These are phyloP conservation scores for Murraya paniculata DNA, from an alignment of 345 rosid species.

Conservation along the genomic window DNA sequence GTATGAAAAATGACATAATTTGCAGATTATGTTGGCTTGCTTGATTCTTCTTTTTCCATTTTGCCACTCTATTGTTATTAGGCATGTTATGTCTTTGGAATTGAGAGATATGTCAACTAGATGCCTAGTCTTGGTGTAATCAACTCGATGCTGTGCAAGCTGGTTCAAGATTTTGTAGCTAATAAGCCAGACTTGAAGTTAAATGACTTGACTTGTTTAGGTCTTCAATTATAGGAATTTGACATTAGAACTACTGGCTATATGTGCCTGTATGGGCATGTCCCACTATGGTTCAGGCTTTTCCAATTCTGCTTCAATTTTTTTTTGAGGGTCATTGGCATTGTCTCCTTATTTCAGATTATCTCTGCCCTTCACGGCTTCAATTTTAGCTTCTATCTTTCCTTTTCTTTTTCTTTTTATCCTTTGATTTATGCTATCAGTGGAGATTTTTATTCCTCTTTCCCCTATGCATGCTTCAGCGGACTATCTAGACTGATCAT, in stretches of 20 bases:
- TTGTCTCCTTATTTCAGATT: background rate
- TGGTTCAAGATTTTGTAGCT: background rate
- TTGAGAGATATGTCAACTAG: background rate
- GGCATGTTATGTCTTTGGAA: background rate
- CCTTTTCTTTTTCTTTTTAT: background rate
- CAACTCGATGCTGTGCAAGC: background rate
- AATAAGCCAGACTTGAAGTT: background rate
- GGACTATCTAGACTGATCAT: background rate
- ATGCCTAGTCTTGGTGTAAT: background rate
- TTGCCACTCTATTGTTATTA: background rate
- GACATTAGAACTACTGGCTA: background rate
- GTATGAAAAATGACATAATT: background rate
- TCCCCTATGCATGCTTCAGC: background rate
- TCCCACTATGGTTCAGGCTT: background rate
- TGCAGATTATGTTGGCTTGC: background rate
- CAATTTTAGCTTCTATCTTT: background rate
- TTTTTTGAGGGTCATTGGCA: background rate
- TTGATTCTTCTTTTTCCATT: background rate
- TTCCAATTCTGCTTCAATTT: background rate
- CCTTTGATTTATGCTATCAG: background rate
- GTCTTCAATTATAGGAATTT: background rate
- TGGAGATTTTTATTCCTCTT: background rate
- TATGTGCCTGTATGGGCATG: background rate
- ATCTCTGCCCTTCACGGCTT: background rate
- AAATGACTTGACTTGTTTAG: background rate